Evolutionary conservation across 2,329 filamentous ascomycete species (phyloP).

Genomic region (Claviceps sp.): DNA sequence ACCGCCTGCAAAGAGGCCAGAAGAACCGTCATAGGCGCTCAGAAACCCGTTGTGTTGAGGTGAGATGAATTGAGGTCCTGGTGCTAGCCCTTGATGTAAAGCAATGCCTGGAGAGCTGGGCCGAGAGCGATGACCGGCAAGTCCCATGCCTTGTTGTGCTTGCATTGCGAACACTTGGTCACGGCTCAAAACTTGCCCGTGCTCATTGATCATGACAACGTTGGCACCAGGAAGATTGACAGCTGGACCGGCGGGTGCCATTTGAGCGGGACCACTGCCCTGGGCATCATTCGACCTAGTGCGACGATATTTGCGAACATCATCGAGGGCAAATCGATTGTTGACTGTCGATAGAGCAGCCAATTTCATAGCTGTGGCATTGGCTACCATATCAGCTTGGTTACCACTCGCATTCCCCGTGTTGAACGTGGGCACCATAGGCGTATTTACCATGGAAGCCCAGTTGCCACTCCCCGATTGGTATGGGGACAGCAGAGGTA

Average conservation of each 20-base stretch:
- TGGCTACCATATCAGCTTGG: constrained; percentile 96
- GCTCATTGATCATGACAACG: constrained; percentile 88
- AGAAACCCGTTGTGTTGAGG: constrained; percentile 93
- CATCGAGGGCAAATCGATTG: constrained; percentile 92
- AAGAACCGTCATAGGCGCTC: constrained; percentile 67
- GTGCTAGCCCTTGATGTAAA: constrained; percentile 54
- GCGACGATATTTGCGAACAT: constrained; percentile 90
- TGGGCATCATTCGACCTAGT: constrained; percentile 77
- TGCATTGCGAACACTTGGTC: constrained; percentile 78
- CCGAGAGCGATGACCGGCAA: constrained; percentile 63
- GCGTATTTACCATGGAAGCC: constrained; percentile 97
- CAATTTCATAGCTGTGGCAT: constrained; percentile 97
- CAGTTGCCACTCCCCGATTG: constrained; percentile 76
- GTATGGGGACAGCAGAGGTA: constrained; percentile 78
- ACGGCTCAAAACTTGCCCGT: constrained; percentile 72
- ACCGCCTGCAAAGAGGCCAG: constrained; percentile 56
- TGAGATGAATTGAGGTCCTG: constrained; percentile 61
- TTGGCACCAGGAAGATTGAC: constrained; percentile 56
- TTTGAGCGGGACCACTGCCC: constrained; percentile 42
- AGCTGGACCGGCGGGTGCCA: constrained; percentile 53
- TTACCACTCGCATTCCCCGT: constrained; percentile 36
- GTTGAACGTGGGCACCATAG: constrained; percentile 80
- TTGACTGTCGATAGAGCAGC: constrained; percentile 95
- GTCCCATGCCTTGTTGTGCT: constrained; percentile 47
- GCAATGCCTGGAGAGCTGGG: constrained; percentile 81